These are phyloP conservation scores for Malus hybrid DNA, from an alignment of 331 rosid species.

Conservation along the genomic window DNA sequence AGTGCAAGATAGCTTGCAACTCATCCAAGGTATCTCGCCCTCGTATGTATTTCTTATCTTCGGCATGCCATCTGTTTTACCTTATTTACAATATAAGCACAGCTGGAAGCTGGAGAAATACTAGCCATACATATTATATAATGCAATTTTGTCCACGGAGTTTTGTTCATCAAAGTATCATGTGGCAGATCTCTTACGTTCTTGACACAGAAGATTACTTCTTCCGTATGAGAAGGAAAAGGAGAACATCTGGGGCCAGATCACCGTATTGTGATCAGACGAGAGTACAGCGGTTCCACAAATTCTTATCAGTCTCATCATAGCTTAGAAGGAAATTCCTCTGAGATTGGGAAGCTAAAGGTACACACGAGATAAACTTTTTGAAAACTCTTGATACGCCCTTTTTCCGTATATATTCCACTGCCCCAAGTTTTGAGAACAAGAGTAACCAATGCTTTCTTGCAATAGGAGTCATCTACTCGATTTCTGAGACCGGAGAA, in stretches of 20 bases:
- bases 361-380: neutral
- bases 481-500: constrained; percentile 16
- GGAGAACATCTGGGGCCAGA: constrained; percentile 20
- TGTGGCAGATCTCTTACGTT: constrained; percentile 76
- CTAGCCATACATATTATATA: neutral
- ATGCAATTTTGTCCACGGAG: neutral
- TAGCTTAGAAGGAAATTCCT: neutral
- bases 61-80: neutral
- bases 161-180: constrained; percentile 10
- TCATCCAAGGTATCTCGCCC: constrained; percentile 72
- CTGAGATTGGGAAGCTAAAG: constrained; percentile 14
- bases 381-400: neutral
- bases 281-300: constrained; percentile 61
- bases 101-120: neutral
- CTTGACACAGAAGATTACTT: constrained; percentile 88
- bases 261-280: constrained; percentile 23
- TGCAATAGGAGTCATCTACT: neutral
- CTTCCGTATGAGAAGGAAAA: constrained; percentile 52
- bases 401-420: neutral
- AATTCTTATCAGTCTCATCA: constrained; percentile 31
- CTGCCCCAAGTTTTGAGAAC: too few relatives aligned
- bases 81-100: neutral
- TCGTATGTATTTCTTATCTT: neutral
- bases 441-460: neutral
- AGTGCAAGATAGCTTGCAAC: constrained; percentile 92